These are phyloP conservation scores for Paramecium octaurelia DNA, from an alignment of 73 alveolate genomes.

Conservation along the genomic window DNA sequence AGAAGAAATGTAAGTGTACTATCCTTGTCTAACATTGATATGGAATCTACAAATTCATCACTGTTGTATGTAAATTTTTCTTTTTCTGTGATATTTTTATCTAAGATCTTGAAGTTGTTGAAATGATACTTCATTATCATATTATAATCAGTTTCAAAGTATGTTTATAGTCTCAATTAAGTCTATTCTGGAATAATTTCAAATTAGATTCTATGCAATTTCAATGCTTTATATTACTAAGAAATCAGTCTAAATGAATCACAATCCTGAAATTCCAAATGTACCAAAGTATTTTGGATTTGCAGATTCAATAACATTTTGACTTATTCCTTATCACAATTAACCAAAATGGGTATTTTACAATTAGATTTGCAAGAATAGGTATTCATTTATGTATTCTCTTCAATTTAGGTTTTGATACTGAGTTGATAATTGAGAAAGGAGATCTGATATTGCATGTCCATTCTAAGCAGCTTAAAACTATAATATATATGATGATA, in stretches of 20 bases:
- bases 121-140: constrained; percentile 12
- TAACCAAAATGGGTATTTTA: not conserved
- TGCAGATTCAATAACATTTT: not conserved
- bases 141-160: not conserved
- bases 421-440: not conserved
- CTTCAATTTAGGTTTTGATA: not conserved
- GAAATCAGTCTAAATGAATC: not conserved
- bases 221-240: not conserved
- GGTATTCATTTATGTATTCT: not conserved
- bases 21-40: not conserved
- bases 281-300: not conserved
- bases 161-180: not conserved
- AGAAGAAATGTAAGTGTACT: not conserved
- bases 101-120: constrained; percentile 3
- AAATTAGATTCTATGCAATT: not conserved
- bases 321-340: constrained; percentile 6
- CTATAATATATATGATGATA: not conserved
- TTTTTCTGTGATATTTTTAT: not conserved
- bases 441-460: not conserved
- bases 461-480: not conserved
- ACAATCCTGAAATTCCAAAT: constrained; percentile 6
- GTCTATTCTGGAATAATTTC: constrained; percentile 38
- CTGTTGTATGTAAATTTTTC: constrained; percentile 35
- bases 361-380: not conserved
- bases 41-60: constrained; percentile 24